phyloP scores from a whole-genome alignment of 2,329 filamentous ascomycete species.

The Hysterium pulicare region DNA sequence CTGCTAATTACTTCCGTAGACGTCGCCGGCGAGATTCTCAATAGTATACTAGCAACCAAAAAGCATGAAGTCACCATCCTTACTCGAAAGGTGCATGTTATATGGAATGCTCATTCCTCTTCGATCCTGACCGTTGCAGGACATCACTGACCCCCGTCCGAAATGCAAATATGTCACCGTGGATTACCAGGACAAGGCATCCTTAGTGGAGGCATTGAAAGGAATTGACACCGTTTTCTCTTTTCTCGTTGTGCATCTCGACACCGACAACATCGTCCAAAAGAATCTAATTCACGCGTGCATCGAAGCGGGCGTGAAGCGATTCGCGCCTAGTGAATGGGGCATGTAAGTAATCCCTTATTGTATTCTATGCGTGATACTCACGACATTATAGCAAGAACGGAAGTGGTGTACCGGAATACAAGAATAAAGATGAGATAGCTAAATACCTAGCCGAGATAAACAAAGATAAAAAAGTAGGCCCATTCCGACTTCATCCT shows the following conservation, averaged over 20 bases:
- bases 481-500: neutral
- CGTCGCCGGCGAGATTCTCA: constrained; percentile 53
- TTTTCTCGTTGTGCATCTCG: constrained; percentile 41
- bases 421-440: constrained; percentile 49
- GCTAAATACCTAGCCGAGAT: constrained; percentile 51
- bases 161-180: constrained; percentile 42
- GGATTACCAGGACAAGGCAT: constrained; percentile 43
- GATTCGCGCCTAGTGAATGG: constrained; percentile 34
- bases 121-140: neutral
- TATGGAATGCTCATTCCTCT: neutral
- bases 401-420: constrained; percentile 45
- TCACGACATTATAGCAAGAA: constrained; percentile 12
- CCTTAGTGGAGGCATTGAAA: constrained; percentile 39
- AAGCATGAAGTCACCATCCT: constrained; percentile 55
- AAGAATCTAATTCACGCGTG: constrained; percentile 32
- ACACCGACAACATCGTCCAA: constrained; percentile 21
- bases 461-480: constrained; percentile 47
- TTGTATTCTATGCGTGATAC: neutral
- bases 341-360: constrained; percentile 11
- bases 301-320: constrained; percentile 24
- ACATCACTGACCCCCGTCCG: constrained; percentile 7
- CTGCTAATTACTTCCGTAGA: constrained; percentile 44
- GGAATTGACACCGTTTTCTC: constrained; percentile 54
- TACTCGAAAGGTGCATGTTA: constrained; percentile 41
- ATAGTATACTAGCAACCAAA: constrained; percentile 45